Evolutionary conservation across 139 green algal species (phyloP).

Genomic region (Edaphochlamys debaryana): DNA sequence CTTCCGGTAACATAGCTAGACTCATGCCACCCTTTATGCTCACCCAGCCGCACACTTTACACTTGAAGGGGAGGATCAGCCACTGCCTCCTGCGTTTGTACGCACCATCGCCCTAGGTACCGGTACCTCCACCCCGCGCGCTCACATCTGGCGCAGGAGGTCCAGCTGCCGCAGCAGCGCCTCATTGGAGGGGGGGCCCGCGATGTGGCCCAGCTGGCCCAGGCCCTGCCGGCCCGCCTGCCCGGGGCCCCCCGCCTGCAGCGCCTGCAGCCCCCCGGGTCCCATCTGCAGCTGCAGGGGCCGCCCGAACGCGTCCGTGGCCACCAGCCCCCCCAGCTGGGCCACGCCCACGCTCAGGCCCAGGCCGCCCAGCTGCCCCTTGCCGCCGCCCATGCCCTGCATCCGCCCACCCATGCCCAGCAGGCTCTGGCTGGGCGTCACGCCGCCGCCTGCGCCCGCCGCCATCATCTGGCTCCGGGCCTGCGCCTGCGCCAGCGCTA

Average conservation of each 20-base stretch:
- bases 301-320: neutral
- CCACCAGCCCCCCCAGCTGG: too few species aligned
- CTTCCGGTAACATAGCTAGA: too few species aligned
- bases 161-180: constrained; percentile 26
- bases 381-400: too few species aligned
- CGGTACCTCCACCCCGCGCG: too few species aligned
- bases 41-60: too few species aligned
- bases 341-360: too few species aligned
- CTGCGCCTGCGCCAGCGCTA: neutral
- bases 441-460: neutral
- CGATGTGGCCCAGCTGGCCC: constrained; percentile 10
- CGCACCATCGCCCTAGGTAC: too few species aligned
- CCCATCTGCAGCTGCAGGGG: neutral
- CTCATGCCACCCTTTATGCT: too few species aligned
- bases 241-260: neutral
- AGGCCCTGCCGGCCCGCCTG: neutral
- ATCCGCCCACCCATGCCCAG: neutral
- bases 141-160: constrained; percentile 37
- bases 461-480: constrained; percentile 11
- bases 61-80: too few species aligned
- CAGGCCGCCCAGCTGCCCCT: neutral
- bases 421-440: neutral
- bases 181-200: constrained; percentile 22
- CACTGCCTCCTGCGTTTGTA: too few species aligned
- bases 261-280: neutral